Percentiles rank a stretch among this genome's conserved stretches.
Evolutionary conservation across 2,329 filamentous ascomycete genomes (phyloP).

Genomic region (Geosmithia flava): DNA sequence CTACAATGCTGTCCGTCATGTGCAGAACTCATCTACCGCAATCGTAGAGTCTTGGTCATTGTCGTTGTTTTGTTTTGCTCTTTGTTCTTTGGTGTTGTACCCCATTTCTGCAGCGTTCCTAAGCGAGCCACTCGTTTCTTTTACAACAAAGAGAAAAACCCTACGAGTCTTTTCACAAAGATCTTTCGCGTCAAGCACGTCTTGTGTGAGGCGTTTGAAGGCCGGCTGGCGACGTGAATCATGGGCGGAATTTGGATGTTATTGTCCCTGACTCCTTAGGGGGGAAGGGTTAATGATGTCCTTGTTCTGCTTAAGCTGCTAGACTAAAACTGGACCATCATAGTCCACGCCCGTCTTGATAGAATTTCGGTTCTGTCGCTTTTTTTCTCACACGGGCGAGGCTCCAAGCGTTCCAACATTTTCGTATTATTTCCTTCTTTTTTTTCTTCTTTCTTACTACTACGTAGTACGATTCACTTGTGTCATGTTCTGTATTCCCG

Average conservation of each 20-base stretch:
- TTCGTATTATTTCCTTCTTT: too few relatives aligned
- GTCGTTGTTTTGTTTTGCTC: too few relatives aligned
- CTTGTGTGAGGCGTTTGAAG: conserved; percentile 20
- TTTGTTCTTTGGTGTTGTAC: neutral
- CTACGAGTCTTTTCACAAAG: conserved; percentile 21
- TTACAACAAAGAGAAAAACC: too few relatives aligned
- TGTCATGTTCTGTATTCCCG: too few relatives aligned
- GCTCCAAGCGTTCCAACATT: conserved; percentile 38
- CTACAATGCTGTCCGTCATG: too few relatives aligned
- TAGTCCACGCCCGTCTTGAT: conserved; percentile 34
- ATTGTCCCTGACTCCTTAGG: conserved; percentile 1
- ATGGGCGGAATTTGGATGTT: neutral
- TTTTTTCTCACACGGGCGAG: conserved; percentile 29
- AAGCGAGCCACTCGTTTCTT: conserved; percentile 3
- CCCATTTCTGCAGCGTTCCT: conserved; percentile 1
- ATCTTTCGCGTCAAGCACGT: conserved; percentile 21
- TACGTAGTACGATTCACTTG: neutral
- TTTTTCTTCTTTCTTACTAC: neutral
- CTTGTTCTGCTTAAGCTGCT: conserved; percentile 18
- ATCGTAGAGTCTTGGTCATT: too few relatives aligned
- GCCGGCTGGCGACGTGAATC: conserved; percentile 17
- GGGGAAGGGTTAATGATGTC: neutral
- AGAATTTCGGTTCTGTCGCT: conserved; percentile 1
- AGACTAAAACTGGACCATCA: conserved; percentile 35
- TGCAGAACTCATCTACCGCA: too few relatives aligned